phyloP scores from a whole-genome alignment of 2,329 filamentous ascomycete species.

The Epichloe uncinata region DNA sequence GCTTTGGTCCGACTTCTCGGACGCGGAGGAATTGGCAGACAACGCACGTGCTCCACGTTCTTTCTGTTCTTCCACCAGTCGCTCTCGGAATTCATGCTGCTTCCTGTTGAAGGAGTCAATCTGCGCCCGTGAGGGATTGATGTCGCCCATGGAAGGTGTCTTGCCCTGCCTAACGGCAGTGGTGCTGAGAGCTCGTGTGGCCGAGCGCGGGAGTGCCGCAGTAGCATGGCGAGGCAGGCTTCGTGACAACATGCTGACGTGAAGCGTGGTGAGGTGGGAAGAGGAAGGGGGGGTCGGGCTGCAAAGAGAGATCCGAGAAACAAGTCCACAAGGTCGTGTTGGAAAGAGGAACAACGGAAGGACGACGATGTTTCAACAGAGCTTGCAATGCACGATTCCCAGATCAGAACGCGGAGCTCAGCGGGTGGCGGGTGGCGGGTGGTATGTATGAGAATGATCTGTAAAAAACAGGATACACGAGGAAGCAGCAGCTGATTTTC shows the following conservation, averaged over 20 bases:
- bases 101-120: slow-evolving; percentile 66
- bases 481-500: neutral
- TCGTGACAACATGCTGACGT: slow-evolving; percentile 6
- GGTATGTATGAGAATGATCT: neutral
- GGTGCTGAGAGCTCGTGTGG: slow-evolving; percentile 43
- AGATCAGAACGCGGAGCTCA: neutral
- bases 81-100: slow-evolving; percentile 77
- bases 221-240: slow-evolving; percentile 28
- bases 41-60: slow-evolving; percentile 76
- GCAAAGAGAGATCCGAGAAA: slow-evolving; percentile 3
- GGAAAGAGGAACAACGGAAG: neutral
- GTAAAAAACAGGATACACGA: neutral
- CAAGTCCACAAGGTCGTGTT: neutral
- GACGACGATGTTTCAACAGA: neutral
- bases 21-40: slow-evolving; percentile 26
- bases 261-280: neutral
- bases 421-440: neutral
- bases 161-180: slow-evolving; percentile 31
- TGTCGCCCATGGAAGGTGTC: slow-evolving; percentile 73
- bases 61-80: slow-evolving; percentile 62
- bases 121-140: slow-evolving; percentile 51
- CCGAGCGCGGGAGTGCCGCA: slow-evolving; percentile 30
- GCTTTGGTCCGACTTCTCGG: slow-evolving; percentile 25
- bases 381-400: neutral
- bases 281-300: slow-evolving; percentile 5